Percentiles rank a stretch among this genome's conserved stretches.
phyloP scores from a whole-genome alignment of 177 flowering plant species.

The Vitis hybrid region DNA sequence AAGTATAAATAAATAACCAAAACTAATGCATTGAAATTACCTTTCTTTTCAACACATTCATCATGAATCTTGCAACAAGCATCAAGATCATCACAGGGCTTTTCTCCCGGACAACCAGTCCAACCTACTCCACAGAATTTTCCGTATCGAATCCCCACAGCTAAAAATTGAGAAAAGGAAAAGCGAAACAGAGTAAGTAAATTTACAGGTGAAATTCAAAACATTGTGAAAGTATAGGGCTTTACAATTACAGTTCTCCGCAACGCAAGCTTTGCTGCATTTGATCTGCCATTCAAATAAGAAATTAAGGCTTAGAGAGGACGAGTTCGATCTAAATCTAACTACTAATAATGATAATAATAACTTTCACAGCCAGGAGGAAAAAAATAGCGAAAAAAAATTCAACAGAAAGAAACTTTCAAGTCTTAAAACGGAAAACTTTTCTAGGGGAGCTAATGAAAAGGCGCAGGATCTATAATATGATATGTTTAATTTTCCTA shows the following conservation, averaged over 20 bases:
- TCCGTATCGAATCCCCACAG: constrained; percentile 80
- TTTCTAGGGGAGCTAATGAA: background rate
- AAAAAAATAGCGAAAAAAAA: background rate
- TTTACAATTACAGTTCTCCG: constrained; percentile 56
- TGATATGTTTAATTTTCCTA: background rate
- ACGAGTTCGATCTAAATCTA: background rate
- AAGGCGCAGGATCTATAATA: background rate
- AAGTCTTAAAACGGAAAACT: background rate
- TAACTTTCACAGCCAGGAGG: background rate
- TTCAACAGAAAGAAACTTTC: background rate
- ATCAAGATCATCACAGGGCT: constrained; percentile 92
- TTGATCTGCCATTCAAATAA: constrained; percentile 31
- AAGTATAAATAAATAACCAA: background rate
- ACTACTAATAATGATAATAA: background rate
- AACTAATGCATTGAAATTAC: constrained; percentile 24
- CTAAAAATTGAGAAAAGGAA: constrained; percentile 24
- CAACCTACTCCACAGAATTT: constrained; percentile 93
- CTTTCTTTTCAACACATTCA: constrained; percentile 76
- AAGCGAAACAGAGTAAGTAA: background rate
- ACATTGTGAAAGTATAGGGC: background rate
- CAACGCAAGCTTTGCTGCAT: constrained; percentile 77
- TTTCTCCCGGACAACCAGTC: constrained; percentile 86
- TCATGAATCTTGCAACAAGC: constrained; percentile 89
- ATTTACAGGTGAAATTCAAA: background rate
- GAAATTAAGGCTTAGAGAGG: background rate